Base-by-base conservation (phyloP, 805 yeast species). In the Tetrapisispora nanseiensis region DNA sequence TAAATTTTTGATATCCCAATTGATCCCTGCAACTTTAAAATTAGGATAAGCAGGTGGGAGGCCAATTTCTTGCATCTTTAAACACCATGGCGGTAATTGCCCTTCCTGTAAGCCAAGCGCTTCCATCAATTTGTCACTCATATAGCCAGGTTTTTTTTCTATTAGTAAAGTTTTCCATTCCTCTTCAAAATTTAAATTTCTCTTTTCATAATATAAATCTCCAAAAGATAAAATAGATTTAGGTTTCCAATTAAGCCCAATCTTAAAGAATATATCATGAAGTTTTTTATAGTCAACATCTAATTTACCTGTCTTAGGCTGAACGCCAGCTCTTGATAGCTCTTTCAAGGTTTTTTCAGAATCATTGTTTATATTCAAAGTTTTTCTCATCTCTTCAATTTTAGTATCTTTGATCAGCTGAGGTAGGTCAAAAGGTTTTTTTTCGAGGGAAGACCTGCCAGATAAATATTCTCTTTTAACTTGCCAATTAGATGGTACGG, bases 401-500 rank as follows among this genome's bases (percentile, higher is more conserved):
- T 95, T 95, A 0, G 97, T 89, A 40, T 78, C 85, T 31, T 67
- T 70, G 31, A 92, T 86, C 51, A 76, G 83, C 33, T 76, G 70
- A 0, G 97, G 97, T 18, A 90, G 67, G 54, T 76, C 76, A 56
- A 84, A 90, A 0, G 86, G 86, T 9, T 72, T 71, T 51, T 78
- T 78, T 42, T 79, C 87, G 19, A 77, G 48, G 1, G 89, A 82
- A 40, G 82, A 70, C 47, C 78, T 74, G 1, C 79, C 70, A 1
- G 86, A 66, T 3, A 87, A 62, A 51, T 80, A 87, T 30, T 84
- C 95, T 40, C 82, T 67, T 54, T 86, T 86, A 13, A 72, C 64
- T 41, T 76, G 76, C 98, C 98, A 90, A 60, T 87, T 92, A 0
- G 63, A 55, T 0, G 97, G 97, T 1, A 90, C 86, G 2, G 78